phyloP scores from a whole-genome alignment of 2,329 filamentous ascomycete genomes.

The Ophiognomonia clavigignenti-juglandacearum region DNA sequence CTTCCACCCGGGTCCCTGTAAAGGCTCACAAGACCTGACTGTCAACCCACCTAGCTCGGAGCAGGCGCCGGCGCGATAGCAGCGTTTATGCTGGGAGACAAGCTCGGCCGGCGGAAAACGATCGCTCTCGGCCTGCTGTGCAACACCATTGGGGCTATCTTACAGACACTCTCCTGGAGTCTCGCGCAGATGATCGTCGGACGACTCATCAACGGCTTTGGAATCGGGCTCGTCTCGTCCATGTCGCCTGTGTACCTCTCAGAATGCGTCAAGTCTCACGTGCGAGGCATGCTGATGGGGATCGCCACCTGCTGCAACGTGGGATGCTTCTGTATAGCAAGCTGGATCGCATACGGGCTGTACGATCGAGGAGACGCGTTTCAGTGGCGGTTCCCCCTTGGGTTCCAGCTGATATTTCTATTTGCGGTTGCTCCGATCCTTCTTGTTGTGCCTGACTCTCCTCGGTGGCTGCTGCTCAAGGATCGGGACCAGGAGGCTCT shows the following conservation, averaged over 20 bases:
- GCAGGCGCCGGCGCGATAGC: conserved; percentile 28
- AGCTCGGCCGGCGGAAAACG: conserved; percentile 27
- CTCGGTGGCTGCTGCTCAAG: conserved; percentile 47
- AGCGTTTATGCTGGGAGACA: conserved; percentile 28
- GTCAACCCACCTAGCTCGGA: conserved; percentile 26
- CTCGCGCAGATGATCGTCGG: conserved; percentile 37
- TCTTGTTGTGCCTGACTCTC: conserved; percentile 39
- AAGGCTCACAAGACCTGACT: too few species aligned
- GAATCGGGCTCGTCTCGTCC: conserved; percentile 30
- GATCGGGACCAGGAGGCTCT: conserved; percentile 53
- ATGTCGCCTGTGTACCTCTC: conserved; percentile 30
- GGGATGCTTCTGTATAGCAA: conserved; percentile 39
- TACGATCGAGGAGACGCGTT: conserved; percentile 21
- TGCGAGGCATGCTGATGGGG: conserved; percentile 41
- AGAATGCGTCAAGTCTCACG: conserved; percentile 27
- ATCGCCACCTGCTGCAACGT: conserved; percentile 36
- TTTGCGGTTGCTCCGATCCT: conserved; percentile 28
- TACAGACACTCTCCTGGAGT: conserved; percentile 29
- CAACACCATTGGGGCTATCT: conserved; percentile 29
- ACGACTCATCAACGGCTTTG: conserved; percentile 35
- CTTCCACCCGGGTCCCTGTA: too few species aligned
- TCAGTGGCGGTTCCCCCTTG: conserved; percentile 25
- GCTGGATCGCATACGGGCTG: conserved; percentile 34
- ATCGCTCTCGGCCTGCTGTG: conserved; percentile 26
- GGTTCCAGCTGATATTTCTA: conserved; percentile 26